phyloP scores from a whole-genome alignment of 208 protist species.

The Tritrichomonas foetus region DNA sequence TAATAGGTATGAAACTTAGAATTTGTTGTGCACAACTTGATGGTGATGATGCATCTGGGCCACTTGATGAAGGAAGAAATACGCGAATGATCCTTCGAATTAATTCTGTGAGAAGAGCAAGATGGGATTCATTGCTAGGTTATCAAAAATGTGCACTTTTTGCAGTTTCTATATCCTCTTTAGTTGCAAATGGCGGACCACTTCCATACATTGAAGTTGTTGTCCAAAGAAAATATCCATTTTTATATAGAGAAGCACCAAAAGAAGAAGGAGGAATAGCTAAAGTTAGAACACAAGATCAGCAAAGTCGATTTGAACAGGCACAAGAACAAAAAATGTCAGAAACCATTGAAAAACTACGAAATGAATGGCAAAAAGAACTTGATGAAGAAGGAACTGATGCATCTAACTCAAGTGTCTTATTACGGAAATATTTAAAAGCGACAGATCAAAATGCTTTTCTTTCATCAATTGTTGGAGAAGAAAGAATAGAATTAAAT shows the following conservation, averaged over 20 bases:
- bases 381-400: slow-evolving; percentile 38
- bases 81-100: neutral
- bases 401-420: neutral
- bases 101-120: neutral
- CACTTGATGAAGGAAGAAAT: neutral
- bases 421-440: neutral
- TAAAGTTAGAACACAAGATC: neutral
- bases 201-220: slow-evolving; percentile 23
- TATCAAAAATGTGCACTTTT: neutral
- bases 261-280: neutral
- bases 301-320: neutral
- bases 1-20: neutral
- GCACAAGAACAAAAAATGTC: neutral
- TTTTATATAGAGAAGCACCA: neutral
- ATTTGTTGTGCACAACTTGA: slow-evolving; percentile 10
- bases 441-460: neutral
- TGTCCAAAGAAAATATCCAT: neutral
- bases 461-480: neutral
- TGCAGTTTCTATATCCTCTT: neutral
- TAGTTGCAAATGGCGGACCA: neutral
- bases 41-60: neutral
- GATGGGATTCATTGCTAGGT: neutral
- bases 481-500: neutral
- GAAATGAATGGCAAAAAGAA: neutral
- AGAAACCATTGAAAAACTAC: neutral